These are phyloP conservation scores for Clonostachys sp. DNA, from an alignment of 2,329 filamentous ascomycete species.

Conservation along the genomic window DNA sequence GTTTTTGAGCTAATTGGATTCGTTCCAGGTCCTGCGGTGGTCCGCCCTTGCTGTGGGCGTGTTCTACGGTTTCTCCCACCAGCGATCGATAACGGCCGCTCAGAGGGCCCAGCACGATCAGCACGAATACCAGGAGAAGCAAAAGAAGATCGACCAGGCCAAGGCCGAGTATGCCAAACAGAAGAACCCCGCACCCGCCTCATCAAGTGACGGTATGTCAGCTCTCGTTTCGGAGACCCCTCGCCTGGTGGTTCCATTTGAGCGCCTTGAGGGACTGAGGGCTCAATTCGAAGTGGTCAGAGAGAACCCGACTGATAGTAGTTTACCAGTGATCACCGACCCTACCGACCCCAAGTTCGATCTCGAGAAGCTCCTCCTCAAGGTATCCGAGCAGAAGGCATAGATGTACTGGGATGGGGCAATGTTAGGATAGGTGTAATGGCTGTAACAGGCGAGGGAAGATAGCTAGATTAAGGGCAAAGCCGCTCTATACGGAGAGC, in stretches of 20 bases:
- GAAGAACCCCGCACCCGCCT: slow-evolving; percentile 53
- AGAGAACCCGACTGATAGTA: too few relatives aligned
- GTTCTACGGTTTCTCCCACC: slow-evolving; percentile 94
- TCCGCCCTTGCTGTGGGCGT: slow-evolving; percentile 87
- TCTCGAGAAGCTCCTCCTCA: slow-evolving; percentile 76
- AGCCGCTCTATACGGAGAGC: neutral
- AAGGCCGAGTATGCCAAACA: slow-evolving; percentile 83
- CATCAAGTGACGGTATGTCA: slow-evolving; percentile 23
- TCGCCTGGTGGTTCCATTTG: slow-evolving; percentile 6
- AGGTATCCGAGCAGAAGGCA: slow-evolving; percentile 50
- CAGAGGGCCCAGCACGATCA: slow-evolving; percentile 68
- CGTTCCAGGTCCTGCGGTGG: slow-evolving; percentile 85
- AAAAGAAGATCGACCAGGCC: slow-evolving; percentile 85
- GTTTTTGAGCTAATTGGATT: slow-evolving; percentile 1
- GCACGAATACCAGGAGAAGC: slow-evolving; percentile 86
- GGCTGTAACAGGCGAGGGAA: slow-evolving; percentile 19
- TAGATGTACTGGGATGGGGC: slow-evolving; percentile 21
- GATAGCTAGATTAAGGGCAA: too few relatives aligned
- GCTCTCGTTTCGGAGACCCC: slow-evolving; percentile 3
- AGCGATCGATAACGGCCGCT: slow-evolving; percentile 70
- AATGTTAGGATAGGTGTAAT: slow-evolving; percentile 3
- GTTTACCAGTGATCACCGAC: slow-evolving; percentile 40
- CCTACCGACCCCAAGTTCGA: slow-evolving; percentile 88
- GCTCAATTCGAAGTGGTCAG: too few relatives aligned
- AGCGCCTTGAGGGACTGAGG: slow-evolving; percentile 1